Base-by-base conservation (phyloP, 2,329 filamentous ascomycete species). In the Pseudogymnoascus sp. region DNA sequence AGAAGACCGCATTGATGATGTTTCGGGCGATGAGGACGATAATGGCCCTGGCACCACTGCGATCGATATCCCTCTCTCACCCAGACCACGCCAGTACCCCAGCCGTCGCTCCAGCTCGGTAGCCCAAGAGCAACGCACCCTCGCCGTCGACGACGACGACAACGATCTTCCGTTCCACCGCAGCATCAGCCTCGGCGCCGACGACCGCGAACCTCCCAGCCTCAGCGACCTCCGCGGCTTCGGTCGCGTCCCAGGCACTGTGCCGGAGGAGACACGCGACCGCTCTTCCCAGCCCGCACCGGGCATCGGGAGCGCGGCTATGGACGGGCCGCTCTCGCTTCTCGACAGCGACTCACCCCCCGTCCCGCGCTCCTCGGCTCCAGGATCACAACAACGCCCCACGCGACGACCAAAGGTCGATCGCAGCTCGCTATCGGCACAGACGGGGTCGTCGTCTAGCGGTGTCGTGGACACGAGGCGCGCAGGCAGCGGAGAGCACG, bases 61-160 rank as follows among this genome's bases (percentile, higher is more conserved):
- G 1, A 91, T 91, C 62, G 86, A 90, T 66, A 91, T 91, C 43
- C 88, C 88, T 0, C 78, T 87, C 1, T 91, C 88, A 0, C 89
- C 89, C 3, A 81, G 87, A 59, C 78, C 80, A 66, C 75, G 77
- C 31, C 78, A 77, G 31, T 78, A 78, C 2, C 79, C 83, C 65
- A 79, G 78, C 52, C 78, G 88, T 61, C 79, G 87, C n/a, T 85
- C 87, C 1, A 90, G 85, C 72, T 90, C 88, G 2, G 86, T 85
- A 6, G 86, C 83, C 2, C 85, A 88, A 66, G 84, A 87, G 68
- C 81, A 83, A 55, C 79, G 84, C 35, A 74, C 78, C 8, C 65
- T 79, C 26, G 74, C 73, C 8, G 81, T 86, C 23, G 81, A 87
- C 2, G 87, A 88, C 6, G 83, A 87, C 6, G 75, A 78, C n/a